Percentiles rank a stretch among this genome's conserved stretches.
These are phyloP conservation scores for Tetracladium marchalianum DNA, from an alignment of 495 filamentous ascomycete genomes.

Conservation along the genomic window DNA sequence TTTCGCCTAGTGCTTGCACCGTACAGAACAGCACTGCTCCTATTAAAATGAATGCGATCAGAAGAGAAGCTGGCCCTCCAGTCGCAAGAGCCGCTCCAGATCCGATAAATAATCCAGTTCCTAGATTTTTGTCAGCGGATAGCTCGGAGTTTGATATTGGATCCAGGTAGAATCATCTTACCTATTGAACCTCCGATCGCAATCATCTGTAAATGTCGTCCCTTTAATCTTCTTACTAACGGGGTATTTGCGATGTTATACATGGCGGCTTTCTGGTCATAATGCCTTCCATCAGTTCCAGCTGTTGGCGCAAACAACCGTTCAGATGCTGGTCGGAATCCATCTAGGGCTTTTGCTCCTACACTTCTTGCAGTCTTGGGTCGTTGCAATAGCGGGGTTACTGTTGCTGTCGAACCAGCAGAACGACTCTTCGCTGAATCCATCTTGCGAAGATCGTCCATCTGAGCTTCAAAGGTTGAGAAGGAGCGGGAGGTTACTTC, in stretches of 20 bases:
- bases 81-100: conserved; percentile 67
- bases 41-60: conserved; percentile 78
- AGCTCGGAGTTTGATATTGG: background rate
- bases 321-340: conserved; percentile 9
- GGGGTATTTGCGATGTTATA: conserved; percentile 67
- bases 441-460: conserved; percentile 10
- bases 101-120: conserved; percentile 85
- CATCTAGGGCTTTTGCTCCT: conserved; percentile 14
- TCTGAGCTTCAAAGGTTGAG: background rate
- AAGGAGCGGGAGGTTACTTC: background rate
- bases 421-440: conserved; percentile 8
- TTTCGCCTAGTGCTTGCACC: conserved; percentile 87
- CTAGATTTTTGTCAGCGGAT: conserved; percentile 28
- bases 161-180: conserved; percentile 34
- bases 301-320: background rate
- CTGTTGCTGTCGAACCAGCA: conserved; percentile 7
- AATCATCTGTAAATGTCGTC: conserved; percentile 91
- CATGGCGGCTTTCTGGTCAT: conserved; percentile 68
- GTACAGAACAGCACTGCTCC: conserved; percentile 87
- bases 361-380: conserved; percentile 6
- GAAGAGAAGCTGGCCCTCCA: conserved; percentile 76
- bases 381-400: conserved; percentile 9
- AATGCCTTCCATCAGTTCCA: conserved; percentile 23
- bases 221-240: conserved; percentile 67
- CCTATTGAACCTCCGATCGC: conserved; percentile 94